Conservation (phyloP, 1,284 basidiomycete species). For the Tilletia caries region DNA sequence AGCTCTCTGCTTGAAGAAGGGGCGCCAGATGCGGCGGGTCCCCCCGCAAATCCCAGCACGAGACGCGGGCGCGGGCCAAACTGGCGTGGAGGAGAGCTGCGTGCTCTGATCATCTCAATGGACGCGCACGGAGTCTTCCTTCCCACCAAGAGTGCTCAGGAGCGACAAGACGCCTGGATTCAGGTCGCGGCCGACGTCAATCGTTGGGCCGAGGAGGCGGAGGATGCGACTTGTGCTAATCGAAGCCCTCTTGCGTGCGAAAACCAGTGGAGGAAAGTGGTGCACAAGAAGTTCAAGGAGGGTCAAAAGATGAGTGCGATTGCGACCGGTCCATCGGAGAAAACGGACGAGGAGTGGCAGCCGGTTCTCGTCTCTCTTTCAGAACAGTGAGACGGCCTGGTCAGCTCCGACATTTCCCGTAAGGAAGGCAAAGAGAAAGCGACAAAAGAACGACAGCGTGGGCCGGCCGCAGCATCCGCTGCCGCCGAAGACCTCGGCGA, state of each 20-base stretch:
- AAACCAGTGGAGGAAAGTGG: background rate
- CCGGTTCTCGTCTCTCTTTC: background rate
- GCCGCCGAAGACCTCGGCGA: no score
- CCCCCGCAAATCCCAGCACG: no score
- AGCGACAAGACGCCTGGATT: background rate
- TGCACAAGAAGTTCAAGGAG: background rate
- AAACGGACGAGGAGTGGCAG: background rate
- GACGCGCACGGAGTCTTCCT: background rate
- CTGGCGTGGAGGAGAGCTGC: background rate
- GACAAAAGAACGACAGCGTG: no score
- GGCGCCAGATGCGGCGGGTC: background rate
- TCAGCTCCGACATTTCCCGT: no score
- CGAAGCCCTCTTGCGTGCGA: background rate
- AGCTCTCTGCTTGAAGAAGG: background rate
- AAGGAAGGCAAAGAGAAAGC: no score
- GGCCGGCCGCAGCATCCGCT: no score
- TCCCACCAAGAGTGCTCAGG: background rate
- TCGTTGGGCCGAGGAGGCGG: background rate
- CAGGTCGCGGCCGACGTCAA: background rate
- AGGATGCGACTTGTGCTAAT: background rate
- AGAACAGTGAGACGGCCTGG: background rate
- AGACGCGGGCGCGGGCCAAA: no score
- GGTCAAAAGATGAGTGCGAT: background rate
- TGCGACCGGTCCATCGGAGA: background rate
- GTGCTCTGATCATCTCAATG: background rate